Evolutionary conservation across 352 stramenopile genomes (phyloP).

Genomic region (Globisporangium viniferum): DNA sequence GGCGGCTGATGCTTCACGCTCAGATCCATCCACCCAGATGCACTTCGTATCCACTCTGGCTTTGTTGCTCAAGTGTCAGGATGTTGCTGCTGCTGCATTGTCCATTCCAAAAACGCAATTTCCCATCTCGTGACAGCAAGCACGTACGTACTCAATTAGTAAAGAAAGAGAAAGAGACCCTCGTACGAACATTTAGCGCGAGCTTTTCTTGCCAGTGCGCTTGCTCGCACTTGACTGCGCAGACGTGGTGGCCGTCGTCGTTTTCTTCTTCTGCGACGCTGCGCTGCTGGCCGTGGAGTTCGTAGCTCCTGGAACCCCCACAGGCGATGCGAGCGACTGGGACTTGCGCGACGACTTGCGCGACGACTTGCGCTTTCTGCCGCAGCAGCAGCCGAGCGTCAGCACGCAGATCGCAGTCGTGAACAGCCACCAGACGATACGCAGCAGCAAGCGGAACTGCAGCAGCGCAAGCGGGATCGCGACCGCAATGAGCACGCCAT

Average conservation of each 20-base stretch:
- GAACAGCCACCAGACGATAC: slow-evolving; percentile 54
- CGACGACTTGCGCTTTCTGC: slow-evolving; percentile 39
- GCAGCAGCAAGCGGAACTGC: slow-evolving; percentile 44
- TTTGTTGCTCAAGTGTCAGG: neutral
- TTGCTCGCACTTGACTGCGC: slow-evolving; percentile 10
- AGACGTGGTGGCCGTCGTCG: neutral
- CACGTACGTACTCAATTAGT: neutral
- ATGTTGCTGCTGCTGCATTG: slow-evolving; percentile 6
- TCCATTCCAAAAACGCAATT: slow-evolving; percentile 7
- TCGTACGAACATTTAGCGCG: neutral
- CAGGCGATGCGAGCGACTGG: slow-evolving; percentile 5
- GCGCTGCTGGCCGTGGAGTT: neutral
- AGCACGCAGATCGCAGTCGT: slow-evolving; percentile 45
- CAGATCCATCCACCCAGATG: neutral
- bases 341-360: slow-evolving; percentile 20
- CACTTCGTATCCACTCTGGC: neutral
- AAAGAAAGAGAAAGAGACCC: neutral
- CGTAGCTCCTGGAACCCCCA: slow-evolving; percentile 15
- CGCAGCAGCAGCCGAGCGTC: slow-evolving; percentile 61
- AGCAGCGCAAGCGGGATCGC: slow-evolving; percentile 47
- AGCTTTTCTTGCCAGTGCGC: slow-evolving; percentile 15
- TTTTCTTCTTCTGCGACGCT: slow-evolving; percentile 8
- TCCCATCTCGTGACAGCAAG: neutral
- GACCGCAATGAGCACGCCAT: slow-evolving; percentile 48
- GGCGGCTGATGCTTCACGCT: neutral